Evolutionary conservation across 2,329 filamentous ascomycete species (phyloP), one percentile per base, ranked within the genome.

Genomic region (Eutypella sp.): DNA sequence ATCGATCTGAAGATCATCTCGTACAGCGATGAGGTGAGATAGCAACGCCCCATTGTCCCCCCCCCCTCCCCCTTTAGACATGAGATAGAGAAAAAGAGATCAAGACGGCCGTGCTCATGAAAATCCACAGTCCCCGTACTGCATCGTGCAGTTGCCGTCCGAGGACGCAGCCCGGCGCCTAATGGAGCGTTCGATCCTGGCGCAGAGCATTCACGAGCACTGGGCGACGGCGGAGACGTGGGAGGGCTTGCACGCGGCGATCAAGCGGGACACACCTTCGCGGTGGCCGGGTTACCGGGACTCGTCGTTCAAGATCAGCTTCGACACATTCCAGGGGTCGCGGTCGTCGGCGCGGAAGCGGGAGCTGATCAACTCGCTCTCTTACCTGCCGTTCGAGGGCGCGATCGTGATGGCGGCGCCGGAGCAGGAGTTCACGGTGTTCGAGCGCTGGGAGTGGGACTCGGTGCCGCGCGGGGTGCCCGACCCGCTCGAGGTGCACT

Each of bases 121-220:
- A 13, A 31, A 16, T 22, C 20, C 55, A n/a, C n/a, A 96, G 89
- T 90, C 89, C 36, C 93, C 93, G 34, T 93, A 92, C 62, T 95
- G 89, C 63, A 72, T 95, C 48, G 76, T 96, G 42, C 75, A 74
- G 41, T 74, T 96, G 13, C 74, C 78, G 31, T 82, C 86, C 36
- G 73, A 76, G 51, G 72, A 75, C 19, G 79, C 81, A 19, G 90
- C 90, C 6, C 73, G 73, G 41, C 70, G 71, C 8, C 74, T 97
- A 19, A 76, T 95, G 41, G 72, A 75, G 41, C 85, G 92, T 51
- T 89, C 88, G 40, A 87, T 97, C 54, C 76, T 97, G 41, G 81
- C 82, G 20, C 87, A 90, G 67, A 83, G 81, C 39, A 87, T 97
- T 54, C 88, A 93, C 70, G 89, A 95, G 62, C 79, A 96, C 51